A percentile compares a stretch with the other conserved stretches of the same genome.
These are phyloP conservation scores for Sphaceloma murrayae DNA, from an alignment of 2,329 filamentous ascomycete genomes.

Conservation along the genomic window DNA sequence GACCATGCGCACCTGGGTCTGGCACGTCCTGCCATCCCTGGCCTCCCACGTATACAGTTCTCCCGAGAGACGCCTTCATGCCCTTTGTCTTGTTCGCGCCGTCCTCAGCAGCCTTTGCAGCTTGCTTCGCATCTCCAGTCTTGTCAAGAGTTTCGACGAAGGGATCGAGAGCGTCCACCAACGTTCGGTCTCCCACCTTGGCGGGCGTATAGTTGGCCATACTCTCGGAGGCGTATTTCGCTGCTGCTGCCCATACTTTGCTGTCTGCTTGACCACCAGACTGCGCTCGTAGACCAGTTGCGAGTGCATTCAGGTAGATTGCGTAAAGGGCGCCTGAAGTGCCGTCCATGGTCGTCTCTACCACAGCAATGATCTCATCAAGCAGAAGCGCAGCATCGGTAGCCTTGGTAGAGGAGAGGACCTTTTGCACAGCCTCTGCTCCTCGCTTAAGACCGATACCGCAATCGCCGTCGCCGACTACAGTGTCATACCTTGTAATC, in stretches of 20 bases:
- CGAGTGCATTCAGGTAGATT: conserved; percentile 83
- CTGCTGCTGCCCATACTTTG: conserved; percentile 54
- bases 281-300: conserved; percentile 54
- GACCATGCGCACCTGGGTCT: conserved; percentile 67
- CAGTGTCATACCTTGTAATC: conserved; percentile 61
- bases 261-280: conserved; percentile 33
- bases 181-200: conserved; percentile 75
- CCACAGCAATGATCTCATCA: conserved; percentile 50
- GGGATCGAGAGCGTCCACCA: conserved; percentile 81
- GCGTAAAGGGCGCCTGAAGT: conserved; percentile 70
- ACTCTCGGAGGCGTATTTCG: conserved; percentile 60
- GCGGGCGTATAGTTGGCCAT: conserved; percentile 82
- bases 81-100: conserved; percentile 79
- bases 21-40: conserved; percentile 62
- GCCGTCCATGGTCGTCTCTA: conserved; percentile 64
- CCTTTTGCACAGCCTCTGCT: conserved; percentile 53
- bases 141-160: conserved; percentile 65
- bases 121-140: conserved; percentile 58
- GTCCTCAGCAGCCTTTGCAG: conserved; percentile 63
- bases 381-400: conserved; percentile 51
- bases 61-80: conserved; percentile 81
- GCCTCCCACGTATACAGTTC: conserved; percentile 73
- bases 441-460: conserved; percentile 78
- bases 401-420: conserved; percentile 38
- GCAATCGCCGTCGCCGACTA: conserved; percentile 85